Percentiles rank a stretch among this genome's conserved stretches.
These are phyloP conservation scores for Caloboletus firmus DNA, from an alignment of 1,284 basidiomycete genomes.

Conservation along the genomic window DNA sequence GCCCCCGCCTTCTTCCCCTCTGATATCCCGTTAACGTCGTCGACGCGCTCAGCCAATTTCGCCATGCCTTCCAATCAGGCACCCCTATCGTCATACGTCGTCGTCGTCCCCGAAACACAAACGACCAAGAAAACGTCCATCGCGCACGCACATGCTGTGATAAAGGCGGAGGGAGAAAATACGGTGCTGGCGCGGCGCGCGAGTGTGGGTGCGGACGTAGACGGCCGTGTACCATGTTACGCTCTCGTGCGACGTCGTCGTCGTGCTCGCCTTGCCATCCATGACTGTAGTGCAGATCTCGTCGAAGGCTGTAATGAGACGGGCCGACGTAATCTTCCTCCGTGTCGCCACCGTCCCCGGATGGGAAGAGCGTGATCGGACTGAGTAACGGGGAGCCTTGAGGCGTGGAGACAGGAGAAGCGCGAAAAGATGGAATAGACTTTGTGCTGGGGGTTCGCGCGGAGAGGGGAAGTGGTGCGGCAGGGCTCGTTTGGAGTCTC, in stretches of 20 bases:
- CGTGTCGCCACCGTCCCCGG: constrained; percentile 31
- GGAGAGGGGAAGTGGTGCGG: constrained; percentile 21
- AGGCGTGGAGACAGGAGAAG: constrained; percentile 28
- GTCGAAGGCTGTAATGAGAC: constrained; percentile 41
- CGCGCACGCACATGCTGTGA: constrained; percentile 16
- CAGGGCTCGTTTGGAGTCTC: constrained; percentile 24
- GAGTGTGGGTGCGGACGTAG: background rate
- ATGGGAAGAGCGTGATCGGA: constrained; percentile 33
- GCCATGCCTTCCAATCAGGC: constrained; percentile 30
- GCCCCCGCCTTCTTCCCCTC: constrained; percentile 6
- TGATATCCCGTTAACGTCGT: background rate
- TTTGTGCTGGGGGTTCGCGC: constrained; percentile 23
- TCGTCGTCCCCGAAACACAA: constrained; percentile 43
- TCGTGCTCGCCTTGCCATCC: constrained; percentile 26
- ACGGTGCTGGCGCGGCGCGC: constrained; percentile 6
- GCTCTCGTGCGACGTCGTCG: constrained; percentile 2
- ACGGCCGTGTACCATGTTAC: background rate
- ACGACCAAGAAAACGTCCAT: constrained; percentile 37
- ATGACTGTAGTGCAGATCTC: constrained; percentile 43
- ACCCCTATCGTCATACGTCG: constrained; percentile 41
- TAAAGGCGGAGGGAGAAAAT: constrained; percentile 29
- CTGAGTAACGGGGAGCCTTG: constrained; percentile 32
- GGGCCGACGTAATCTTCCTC: constrained; percentile 24
- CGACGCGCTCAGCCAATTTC: constrained; percentile 4
- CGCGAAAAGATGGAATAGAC: constrained; percentile 26